Base-by-base conservation (phyloP, 257 asterid species). In the Capsicum baccatum region DNA sequence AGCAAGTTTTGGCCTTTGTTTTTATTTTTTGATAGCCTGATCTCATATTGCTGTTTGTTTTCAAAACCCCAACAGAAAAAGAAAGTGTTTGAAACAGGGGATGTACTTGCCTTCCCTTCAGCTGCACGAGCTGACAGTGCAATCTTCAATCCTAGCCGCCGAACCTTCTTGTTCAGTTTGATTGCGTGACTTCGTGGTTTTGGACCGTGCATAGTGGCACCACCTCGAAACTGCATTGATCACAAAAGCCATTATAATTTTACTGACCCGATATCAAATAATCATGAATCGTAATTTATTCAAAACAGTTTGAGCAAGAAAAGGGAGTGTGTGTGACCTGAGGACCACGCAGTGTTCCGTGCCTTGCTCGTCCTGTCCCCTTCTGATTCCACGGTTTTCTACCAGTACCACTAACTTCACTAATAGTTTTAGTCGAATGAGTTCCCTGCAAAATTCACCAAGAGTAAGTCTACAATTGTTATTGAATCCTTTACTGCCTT, bases 381-480 rank as follows among this genome's bases (percentile, higher is more conserved):
- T 96, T 94, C 87, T 94, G 99, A 54, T 13, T 71, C 94, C 94
- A 96, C 33, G 99, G 99, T 84, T 94, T 96, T 89, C 92, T 90
- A 37, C 99, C 99, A 74, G 98, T 93, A 79, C 99, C 99, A 88
- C 98, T 94, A 78, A 96, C 99, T 91, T 96, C 98, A 82, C 98
- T 93, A 47, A 92, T 89, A 80, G 94, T 93, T 93, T 96, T 93
- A 17, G 98, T 96, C 64, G 99, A 94, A 86, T 96, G 98, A 48
- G 98, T 94, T 42, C 99, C 99, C 99, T 96, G 84, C 80, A 58
- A 85, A 21, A 9, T 35, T 83, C 64, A 67, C 68, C 52, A 52
- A 33, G 80, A 68, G 39, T 35, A 26, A 15, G 60, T 74, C 44
- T 12, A 48, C 9, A 21, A 26, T 55, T 14, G 15, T 9, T 7